Base-by-base conservation (phyloP, 148 eudicot species). In the Cornus controversa region DNA sequence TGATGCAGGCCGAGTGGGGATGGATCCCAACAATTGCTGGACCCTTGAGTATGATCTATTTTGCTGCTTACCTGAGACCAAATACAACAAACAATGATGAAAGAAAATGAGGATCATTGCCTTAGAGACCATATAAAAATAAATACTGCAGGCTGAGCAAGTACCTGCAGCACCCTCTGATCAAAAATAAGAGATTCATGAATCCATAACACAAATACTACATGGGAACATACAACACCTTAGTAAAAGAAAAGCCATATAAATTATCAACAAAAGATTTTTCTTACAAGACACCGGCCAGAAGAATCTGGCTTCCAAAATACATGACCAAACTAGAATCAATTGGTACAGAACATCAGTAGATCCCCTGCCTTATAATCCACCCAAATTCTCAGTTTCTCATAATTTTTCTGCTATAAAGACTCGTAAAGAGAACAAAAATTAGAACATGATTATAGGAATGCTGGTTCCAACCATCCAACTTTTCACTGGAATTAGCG, bases 11-110 rank as follows among this genome's bases (percentile, higher is more conserved):
- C 20, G 65, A 64, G 71, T 54, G 78, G 78, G 62, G 29, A 42
- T 50, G 73, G 76, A 67, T 71, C 58, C 73, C 80, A 76, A 63
- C 69, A 67, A 69, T 14, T 36, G 75, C 74, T 74, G 81, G 73
- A 26, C 57, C 34, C 57, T 45, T 22, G 24, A 72, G 15, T 54
- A 53, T n/a, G 40, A 66, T 57, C 20, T 64, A 42, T 47, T 69
- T 40, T 62, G 57, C 58, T 23, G 13, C 47, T 29, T 25, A 66
- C 85, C 82, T 83, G 86, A 71, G 31, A 42, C 22, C 53, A 72
- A 60, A 53, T 27, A 74, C 53, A 45, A 10, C 6, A 73, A 77
- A 69, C 53, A 69, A 69, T 37, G 27, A 67, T 5, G 54, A 73
- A 53, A 57, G 23, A 67, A 45, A 75, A 75, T 72, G 40, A 72